Base-by-base conservation (phyloP, 2,329 filamentous ascomycete species). In the Apiospora hydei region DNA sequence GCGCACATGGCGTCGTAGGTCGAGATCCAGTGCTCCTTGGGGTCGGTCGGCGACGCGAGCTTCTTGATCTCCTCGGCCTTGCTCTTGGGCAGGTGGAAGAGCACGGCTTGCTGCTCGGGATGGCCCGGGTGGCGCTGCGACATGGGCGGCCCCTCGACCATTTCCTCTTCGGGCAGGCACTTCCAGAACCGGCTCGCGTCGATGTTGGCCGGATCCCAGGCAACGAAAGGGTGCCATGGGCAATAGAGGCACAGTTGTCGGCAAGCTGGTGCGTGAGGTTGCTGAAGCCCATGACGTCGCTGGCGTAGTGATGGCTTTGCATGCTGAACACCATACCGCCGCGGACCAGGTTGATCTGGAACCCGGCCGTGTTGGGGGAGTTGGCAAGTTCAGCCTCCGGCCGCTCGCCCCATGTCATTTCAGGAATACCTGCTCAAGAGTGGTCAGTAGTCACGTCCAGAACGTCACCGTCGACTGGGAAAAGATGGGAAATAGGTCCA, bases 1-100 rank as follows among this genome's bases (percentile, higher is more conserved):
- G 84, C 84, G 1, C 79, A 78, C 71, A 83, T 81, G n/a, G 84
- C 83, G 69, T 86, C 85, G 73, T 85, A 86, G 2, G 83, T 86
- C 4, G 84, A 86, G 46, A 86, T 80, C 83, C 84, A 85, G 14
- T 77, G 76, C 8, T 79, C 81, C 1, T 41, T 34, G 24, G 82
- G 81, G 0, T 75, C 68, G 0, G 69, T 57, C 4, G 83, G 81
- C 0, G 68, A 76, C 0, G 83, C 83, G 1, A 81, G 76, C 14
- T 73, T 74, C 72, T 86, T 86, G 5, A 87, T 75, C 68, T 80
- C 75, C 0, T 80, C 80, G 0, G 82, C 82, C 71, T 85, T 85
- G 76, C 83, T 85, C 73, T 81, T 82, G 3, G 84, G 82, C 0
- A 86, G 77, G 70, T 86, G 84, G 72, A 86, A 85, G 1, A 85